Conservation (phyloP, 192 early-diverging fungal genomes). For the Pilaira anomala region DNA sequence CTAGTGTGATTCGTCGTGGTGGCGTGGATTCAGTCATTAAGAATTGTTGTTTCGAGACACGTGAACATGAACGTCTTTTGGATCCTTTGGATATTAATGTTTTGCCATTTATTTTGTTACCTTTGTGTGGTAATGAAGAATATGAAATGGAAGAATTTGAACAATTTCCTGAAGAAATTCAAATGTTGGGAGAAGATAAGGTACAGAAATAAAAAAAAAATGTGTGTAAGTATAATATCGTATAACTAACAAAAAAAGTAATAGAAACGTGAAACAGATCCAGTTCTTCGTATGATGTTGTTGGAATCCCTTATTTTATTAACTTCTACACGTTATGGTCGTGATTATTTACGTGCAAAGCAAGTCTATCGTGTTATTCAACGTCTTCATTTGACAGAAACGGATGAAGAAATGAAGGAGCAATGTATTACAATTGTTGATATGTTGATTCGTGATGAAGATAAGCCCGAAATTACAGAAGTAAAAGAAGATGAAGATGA, state of each 20-base stretch:
- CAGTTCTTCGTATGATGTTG: conserved; percentile 66
- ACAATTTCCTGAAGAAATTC: conserved; percentile 88
- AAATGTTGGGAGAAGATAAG: conserved; percentile 79
- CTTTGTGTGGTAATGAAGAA: conserved; percentile 89
- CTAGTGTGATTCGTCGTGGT: conserved; percentile 81
- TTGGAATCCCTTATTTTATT: conserved; percentile 81
- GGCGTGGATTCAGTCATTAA: conserved; percentile 87
- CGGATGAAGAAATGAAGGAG: conserved; percentile 65
- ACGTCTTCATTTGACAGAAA: conserved; percentile 76
- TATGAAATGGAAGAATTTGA: conserved; percentile 94
- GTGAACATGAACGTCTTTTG: conserved; percentile 64
- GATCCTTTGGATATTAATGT: conserved; percentile 72
- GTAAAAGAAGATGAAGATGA: conserved; percentile 28
- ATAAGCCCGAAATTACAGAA: conserved; percentile 29
- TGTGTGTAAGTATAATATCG: not conserved
- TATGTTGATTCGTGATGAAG: conserved; percentile 80
- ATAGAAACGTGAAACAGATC: conserved; percentile 74
- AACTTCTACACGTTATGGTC: conserved; percentile 68
- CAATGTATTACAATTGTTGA: conserved; percentile 78
- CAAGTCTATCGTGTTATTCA: conserved; percentile 86
- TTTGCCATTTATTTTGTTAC: conserved; percentile 84
- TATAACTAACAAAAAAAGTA: not conserved
- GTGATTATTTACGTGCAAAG: conserved; percentile 74
- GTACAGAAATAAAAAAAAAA: conserved; percentile 7
- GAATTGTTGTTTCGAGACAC: conserved; percentile 80